Conservation (phyloP, 352 stramenopile species). For the Globisporangium abappressorium region DNA sequence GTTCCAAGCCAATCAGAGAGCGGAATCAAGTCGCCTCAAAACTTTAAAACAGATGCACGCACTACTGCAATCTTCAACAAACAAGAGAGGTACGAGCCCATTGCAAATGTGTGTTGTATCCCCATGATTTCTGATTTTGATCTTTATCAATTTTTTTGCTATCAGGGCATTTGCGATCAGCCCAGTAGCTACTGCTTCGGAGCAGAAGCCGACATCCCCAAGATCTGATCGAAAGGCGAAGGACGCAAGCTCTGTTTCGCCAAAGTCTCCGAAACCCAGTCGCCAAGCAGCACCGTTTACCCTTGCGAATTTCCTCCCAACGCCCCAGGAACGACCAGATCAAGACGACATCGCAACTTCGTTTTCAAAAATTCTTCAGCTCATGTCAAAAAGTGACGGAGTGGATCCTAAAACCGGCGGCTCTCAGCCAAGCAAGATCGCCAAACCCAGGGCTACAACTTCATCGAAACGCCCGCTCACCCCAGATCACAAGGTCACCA, state of each 20-base stretch:
- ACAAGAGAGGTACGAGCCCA: background rate
- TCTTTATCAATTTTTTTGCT: background rate
- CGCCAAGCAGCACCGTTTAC: background rate
- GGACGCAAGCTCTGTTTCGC: background rate
- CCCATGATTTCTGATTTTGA: background rate
- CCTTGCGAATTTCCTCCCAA: constrained; percentile 1
- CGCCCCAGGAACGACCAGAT: background rate
- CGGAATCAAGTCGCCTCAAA: constrained; percentile 7
- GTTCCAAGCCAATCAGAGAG: background rate
- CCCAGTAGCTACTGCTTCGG: background rate
- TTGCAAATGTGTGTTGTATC: background rate
- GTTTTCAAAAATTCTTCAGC: constrained; percentile 34
- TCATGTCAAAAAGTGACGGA: constrained; percentile 23
- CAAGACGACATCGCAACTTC: constrained; percentile 24
- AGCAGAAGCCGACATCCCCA: background rate
- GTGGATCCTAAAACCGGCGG: background rate
- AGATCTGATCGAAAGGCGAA: background rate
- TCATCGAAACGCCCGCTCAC: background rate
- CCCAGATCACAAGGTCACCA: constrained; percentile 8
- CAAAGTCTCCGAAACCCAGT: background rate
- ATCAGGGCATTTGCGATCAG: background rate
- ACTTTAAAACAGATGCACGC: background rate
- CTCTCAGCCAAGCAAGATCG: background rate
- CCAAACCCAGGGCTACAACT: background rate
- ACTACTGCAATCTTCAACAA: background rate